Conservation (phyloP, 768 basidiomycete species). For the Lactifluus subvellereus region DNA sequence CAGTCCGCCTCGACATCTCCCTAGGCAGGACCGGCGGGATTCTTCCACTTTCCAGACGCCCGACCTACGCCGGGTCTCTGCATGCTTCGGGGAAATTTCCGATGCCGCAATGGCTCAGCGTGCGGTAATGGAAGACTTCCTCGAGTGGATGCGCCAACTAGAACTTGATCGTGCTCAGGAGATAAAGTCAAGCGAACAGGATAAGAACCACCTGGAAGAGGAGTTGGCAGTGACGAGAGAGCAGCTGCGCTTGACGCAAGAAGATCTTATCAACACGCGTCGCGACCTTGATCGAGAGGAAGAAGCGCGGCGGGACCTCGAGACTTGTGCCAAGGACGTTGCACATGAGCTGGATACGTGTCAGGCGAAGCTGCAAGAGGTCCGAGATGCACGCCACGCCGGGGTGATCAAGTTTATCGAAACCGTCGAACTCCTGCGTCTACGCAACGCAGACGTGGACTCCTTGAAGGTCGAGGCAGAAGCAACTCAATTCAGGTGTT, state of each 20-base stretch:
- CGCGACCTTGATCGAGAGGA: neutral
- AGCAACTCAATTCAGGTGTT: neutral
- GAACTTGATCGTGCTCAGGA: neutral
- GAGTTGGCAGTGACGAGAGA: neutral
- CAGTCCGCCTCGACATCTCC: too few relatives aligned
- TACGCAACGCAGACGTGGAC: neutral
- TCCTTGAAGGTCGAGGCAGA: neutral
- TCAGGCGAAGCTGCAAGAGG: neutral
- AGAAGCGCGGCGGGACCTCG: neutral
- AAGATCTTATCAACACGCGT: neutral
- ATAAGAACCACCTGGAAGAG: neutral
- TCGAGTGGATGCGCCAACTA: neutral
- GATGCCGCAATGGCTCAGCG: neutral
- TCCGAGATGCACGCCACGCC: neutral
- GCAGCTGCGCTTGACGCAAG: neutral
- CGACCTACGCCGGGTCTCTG: neutral
- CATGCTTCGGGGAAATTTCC: neutral
- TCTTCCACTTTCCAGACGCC: neutral
- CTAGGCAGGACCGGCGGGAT: neutral
- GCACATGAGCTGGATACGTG: neutral
- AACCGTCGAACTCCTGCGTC: neutral
- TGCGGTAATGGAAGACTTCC: neutral
- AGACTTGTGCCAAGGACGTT: neutral
- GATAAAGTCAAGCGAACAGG: neutral
- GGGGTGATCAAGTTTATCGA: neutral